Conservation (phyloP, 495 filamentous ascomycete species). For the Clohesyomyces aquaticus region DNA sequence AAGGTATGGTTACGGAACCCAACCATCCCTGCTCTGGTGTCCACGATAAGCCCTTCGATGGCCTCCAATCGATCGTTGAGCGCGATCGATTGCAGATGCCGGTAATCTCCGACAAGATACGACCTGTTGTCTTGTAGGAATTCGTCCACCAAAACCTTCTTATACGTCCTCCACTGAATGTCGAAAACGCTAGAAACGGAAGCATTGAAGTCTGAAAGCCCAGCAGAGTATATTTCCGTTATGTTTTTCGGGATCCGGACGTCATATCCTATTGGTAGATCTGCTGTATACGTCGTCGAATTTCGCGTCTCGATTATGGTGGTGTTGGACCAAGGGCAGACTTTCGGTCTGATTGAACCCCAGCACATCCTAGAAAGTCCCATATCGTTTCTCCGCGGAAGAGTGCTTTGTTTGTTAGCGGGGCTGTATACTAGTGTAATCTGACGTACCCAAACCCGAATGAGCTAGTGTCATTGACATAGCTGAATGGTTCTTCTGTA, state of each 20-base stretch:
- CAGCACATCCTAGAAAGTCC: neutral
- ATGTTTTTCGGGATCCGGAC: constrained; percentile 40
- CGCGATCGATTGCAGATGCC: constrained; percentile 42
- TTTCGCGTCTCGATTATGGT: constrained; percentile 28
- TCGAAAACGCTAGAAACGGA: constrained; percentile 52
- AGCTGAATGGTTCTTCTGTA: constrained; percentile 32
- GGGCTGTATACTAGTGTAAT: neutral
- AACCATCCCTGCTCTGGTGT: constrained; percentile 49
- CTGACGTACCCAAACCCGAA: constrained; percentile 7
- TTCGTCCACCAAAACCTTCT: constrained; percentile 22
- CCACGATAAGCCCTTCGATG: constrained; percentile 53
- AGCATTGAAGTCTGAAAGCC: constrained; percentile 24
- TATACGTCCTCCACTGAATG: constrained; percentile 47
- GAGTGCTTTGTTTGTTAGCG: neutral
- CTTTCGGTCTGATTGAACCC: constrained; percentile 2
- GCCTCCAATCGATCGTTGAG: constrained; percentile 42
- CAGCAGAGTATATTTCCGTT: constrained; percentile 46
- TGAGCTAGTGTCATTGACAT: constrained; percentile 18
- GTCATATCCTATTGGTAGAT: constrained; percentile 16
- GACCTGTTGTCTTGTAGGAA: neutral
- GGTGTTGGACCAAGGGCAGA: constrained; percentile 36
- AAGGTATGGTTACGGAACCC: constrained; percentile 55
- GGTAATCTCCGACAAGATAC: constrained; percentile 28
- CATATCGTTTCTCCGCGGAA: constrained; percentile 8
- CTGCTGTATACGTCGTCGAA: neutral